These are phyloP conservation scores for Heliamphora exappendiculata DNA, from an alignment of 148 eudicot species.

Conservation along the genomic window DNA sequence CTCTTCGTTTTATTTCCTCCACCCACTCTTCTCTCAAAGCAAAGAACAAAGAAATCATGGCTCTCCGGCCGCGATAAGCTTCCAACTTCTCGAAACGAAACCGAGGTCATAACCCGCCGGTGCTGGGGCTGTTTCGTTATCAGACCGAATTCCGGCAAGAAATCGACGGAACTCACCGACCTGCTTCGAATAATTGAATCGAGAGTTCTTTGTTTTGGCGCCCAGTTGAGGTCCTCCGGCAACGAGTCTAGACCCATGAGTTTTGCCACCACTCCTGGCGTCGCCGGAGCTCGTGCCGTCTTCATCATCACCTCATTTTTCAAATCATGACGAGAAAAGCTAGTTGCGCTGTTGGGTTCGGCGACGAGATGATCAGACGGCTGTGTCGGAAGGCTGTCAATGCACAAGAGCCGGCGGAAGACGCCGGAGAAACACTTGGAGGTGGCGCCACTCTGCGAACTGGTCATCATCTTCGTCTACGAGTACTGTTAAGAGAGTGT, in stretches of 20 bases:
- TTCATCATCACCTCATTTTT: not conserved
- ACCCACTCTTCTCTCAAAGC: conserved; percentile 12
- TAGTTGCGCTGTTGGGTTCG: not conserved
- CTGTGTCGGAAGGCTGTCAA: conserved; percentile 34
- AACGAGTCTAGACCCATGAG: conserved; percentile 66
- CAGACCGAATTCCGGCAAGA: conserved; percentile 31
- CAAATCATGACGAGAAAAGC: not conserved
- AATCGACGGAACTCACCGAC: conserved; percentile 37
- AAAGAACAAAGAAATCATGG: conserved; percentile 8
- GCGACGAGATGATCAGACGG: conserved; percentile 16
- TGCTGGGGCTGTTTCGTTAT: conserved; percentile 21
- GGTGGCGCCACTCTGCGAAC: conserved; percentile 6
- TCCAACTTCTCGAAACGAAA: conserved; percentile 35
- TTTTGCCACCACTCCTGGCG: conserved; percentile 51
- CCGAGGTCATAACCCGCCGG: conserved; percentile 32
- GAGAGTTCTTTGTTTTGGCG: not conserved
- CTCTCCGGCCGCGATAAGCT: conserved; percentile 1
- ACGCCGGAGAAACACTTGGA: conserved; percentile 35
- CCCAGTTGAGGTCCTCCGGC: conserved; percentile 12
- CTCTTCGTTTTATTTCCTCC: not conserved
- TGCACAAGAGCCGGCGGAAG: conserved; percentile 30
- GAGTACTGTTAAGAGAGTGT: too few species aligned
- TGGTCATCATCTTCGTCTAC: too few species aligned
- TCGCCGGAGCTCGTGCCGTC: conserved; percentile 4
- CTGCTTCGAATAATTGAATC: conserved; percentile 45